Percentiles rank a stretch among this genome's conserved stretches.
Conservation (phyloP, 164 flowering plant genomes). For the Chimonanthus praecox region DNA sequence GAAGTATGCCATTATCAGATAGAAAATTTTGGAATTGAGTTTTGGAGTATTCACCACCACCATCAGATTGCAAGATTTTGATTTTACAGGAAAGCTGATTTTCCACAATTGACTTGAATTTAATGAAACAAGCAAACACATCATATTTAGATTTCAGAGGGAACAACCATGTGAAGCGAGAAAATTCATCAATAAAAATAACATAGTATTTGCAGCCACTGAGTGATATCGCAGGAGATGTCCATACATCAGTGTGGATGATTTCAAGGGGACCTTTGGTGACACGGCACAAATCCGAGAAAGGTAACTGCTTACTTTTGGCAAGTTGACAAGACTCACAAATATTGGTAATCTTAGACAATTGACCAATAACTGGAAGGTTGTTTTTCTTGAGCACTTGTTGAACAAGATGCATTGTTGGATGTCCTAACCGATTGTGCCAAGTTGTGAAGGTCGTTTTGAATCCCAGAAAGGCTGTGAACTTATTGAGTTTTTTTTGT, state of each 20-base stretch:
- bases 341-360: background rate
- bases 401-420: background rate
- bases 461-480: background rate
- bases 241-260: constrained; percentile 3
- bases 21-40: background rate
- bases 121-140: background rate
- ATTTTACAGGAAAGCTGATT: background rate
- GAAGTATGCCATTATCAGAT: background rate
- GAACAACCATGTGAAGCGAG: background rate
- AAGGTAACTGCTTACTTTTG: background rate
- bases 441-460: background rate
- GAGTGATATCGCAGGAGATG: background rate
- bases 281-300: background rate
- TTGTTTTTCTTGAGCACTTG: no score
- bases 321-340: background rate
- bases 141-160: background rate
- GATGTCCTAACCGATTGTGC: constrained; percentile 6
- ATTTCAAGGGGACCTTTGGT: background rate
- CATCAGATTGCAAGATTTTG: background rate
- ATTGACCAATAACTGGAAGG: background rate
- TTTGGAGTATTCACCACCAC: background rate
- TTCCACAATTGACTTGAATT: background rate
- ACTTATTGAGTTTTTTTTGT: background rate
- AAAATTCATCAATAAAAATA: background rate
- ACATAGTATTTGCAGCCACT: background rate